phyloP scores from a whole-genome alignment of 2,329 filamentous ascomycete genomes.

The Paraphoma chrysanthemicola region DNA sequence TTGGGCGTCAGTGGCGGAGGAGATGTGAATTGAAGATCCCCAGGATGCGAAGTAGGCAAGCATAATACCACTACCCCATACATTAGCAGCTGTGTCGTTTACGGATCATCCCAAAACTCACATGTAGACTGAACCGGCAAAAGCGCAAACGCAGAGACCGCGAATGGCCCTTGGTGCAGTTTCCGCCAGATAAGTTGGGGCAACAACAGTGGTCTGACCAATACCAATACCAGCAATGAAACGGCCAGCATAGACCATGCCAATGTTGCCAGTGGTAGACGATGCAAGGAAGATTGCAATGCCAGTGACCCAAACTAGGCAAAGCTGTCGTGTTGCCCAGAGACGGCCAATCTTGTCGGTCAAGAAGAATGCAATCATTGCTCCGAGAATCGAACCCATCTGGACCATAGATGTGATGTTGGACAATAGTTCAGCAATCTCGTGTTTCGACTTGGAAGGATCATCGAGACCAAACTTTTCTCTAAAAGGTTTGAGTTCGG shows the following conservation, averaged over 20 bases:
- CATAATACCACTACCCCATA: slow-evolving; percentile 66
- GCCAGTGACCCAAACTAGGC: slow-evolving; percentile 50
- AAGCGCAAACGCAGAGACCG: slow-evolving; percentile 76
- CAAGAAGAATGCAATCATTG: slow-evolving; percentile 65
- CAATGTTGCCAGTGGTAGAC: slow-evolving; percentile 44
- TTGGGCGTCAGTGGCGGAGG: slow-evolving; percentile 49
- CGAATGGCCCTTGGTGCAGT: slow-evolving; percentile 72
- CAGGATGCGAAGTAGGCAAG: slow-evolving; percentile 76
- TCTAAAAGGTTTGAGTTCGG: slow-evolving; percentile 43
- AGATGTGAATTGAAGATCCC: slow-evolving; percentile 61
- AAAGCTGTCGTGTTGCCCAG: slow-evolving; percentile 53
- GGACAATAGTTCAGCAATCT: slow-evolving; percentile 49
- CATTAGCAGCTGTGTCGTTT: not conserved
- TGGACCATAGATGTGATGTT: slow-evolving; percentile 86
- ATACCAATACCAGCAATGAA: slow-evolving; percentile 72
- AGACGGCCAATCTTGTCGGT: slow-evolving; percentile 54
- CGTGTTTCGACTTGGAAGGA: slow-evolving; percentile 31
- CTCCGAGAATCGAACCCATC: slow-evolving; percentile 75
- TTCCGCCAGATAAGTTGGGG: slow-evolving; percentile 76
- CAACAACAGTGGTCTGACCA: slow-evolving; percentile 71
- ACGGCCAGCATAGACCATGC: slow-evolving; percentile 68
- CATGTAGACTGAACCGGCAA: slow-evolving; percentile 75
- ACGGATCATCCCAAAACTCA: slow-evolving; percentile 3
- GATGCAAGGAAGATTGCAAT: slow-evolving; percentile 51
- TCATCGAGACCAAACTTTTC: slow-evolving; percentile 48